Evolutionary conservation across 495 filamentous ascomycete species (phyloP), one percentile per base, ranked within the genome.

Genomic region (Zalerion maritima): DNA sequence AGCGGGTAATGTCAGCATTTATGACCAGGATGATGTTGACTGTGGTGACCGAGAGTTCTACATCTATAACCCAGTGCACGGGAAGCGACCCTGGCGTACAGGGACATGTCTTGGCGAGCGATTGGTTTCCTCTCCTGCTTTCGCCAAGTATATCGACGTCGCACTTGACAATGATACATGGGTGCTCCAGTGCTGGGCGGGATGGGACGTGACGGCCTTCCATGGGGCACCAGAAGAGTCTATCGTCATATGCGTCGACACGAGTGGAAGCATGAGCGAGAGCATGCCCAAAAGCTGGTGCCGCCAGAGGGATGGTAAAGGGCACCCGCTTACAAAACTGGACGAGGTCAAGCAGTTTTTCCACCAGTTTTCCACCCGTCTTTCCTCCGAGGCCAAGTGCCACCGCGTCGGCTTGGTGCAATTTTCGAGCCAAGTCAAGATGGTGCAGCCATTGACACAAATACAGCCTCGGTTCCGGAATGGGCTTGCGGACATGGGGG

Each of bases 181-280:
- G 38, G 24, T 32, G 19, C n/a, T 41, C 7, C 34, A 41, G 19
- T 28, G 34, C 14, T 41, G 38, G 38, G 12, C 32, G 11, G 38
- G 37, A 21, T 31, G 34, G 31, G 26, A 27, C 3, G 31, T 30
- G 14, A 8, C 28, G 11, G 26, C 34, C 5, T 28, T 32, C 21
- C 29, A 21, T 26, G 31, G 33, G 4, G 13, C 15, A 3, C 38
- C 38, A 2, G 38, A 38, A 16, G 38, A 42, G 23, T 34, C 28
- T n/a, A 38, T 42, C n/a, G 25, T 42, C 12, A 38, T 42, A 21
- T 42, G 38, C 18, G 29, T 42, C 11, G 38, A 42, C 28, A 29
- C 14, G 6, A 42, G 38, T 22, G 14, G 9, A 4, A 42, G 38
- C 13, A 42, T 42, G 38, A 21, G 4, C 6, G 21, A 5, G 1